Base-by-base conservation (phyloP, 78 protist genomes). In the Acrasis kona region DNA sequence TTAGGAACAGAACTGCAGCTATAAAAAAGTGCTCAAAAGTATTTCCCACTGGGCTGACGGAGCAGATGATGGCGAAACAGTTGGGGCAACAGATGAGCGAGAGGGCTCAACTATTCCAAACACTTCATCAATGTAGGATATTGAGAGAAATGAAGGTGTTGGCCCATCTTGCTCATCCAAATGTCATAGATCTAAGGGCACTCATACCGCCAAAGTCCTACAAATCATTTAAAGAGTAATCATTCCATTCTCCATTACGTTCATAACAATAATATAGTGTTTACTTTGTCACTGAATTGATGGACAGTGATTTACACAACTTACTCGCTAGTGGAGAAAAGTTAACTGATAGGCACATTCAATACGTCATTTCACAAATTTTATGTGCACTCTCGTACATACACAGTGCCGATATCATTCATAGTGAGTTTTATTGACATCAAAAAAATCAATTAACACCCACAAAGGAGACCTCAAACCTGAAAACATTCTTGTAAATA, bases 231-330 rank as follows among this genome's bases (percentile, higher is more conserved):
- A 5, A 50, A 41, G 74, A 38, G 32, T 39, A n/a, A n/a, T n/a
- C n/a, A n/a, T n/a, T n/a, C n/a, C n/a, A n/a, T n/a, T n/a, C n/a
- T n/a, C n/a, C n/a, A n/a, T n/a, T n/a, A n/a, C n/a, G n/a, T n/a
- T n/a, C n/a, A n/a, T n/a, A n/a, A n/a, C n/a, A n/a, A n/a, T n/a
- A n/a, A n/a, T n/a, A n/a, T n/a, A n/a, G n/a, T n/a, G n/a, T 75
- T 38, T 95, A 95, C 80, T 36, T 91, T 0, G 93, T 96, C 10
- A 83, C 87, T n/a, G 97, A 91, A 39, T 89, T 94, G 35, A 91
- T 96, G 97, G 98, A 96, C 72, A 93, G 97, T 7, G 99, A 96
- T 77, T 79, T 96, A 39, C 91, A 89, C 65, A 81, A 85, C 67
- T 89, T 96, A 74, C 92, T 98, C 77, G 10, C 70, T 9, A 85